Percentiles rank a stretch among this genome's conserved stretches.
Evolutionary conservation across 1,139 yeast species (phyloP).

Genomic region (Kurtzmaniella quercitrusa): DNA sequence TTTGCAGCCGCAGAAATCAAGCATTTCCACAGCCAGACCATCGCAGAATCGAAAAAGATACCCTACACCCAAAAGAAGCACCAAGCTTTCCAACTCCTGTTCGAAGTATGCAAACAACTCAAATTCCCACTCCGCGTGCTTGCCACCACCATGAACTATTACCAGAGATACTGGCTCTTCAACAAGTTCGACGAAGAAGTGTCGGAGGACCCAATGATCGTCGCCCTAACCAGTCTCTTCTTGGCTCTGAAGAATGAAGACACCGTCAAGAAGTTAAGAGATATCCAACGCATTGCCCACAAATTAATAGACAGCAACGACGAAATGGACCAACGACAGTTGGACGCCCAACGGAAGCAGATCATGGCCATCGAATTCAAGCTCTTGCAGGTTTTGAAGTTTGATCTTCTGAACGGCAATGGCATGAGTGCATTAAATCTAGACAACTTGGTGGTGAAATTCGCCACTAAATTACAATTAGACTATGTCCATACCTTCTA

Average conservation of each 20-base stretch:
- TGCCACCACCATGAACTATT: constrained; percentile 66
- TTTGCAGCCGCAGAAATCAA: constrained; percentile 54
- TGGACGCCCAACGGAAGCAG: constrained; percentile 49
- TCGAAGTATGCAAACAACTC: constrained; percentile 48
- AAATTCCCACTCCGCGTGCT: constrained; percentile 66
- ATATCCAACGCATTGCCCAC: constrained; percentile 46
- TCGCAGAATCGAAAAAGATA: constrained; percentile 45
- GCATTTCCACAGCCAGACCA: constrained; percentile 48
- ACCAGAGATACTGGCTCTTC: constrained; percentile 66
- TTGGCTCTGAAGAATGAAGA: constrained; percentile 85
- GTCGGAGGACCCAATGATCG: constrained; percentile 41
- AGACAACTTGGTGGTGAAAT: constrained; percentile 67
- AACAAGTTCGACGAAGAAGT: constrained; percentile 46
- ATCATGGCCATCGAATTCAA: constrained; percentile 61
- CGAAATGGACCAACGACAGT: constrained; percentile 9
- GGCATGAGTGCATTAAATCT: constrained; percentile 41
- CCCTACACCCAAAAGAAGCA: constrained; percentile 48
- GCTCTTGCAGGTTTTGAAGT: constrained; percentile 67
- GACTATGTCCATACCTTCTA: constrained; percentile 44
- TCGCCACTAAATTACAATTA: constrained; percentile 52
- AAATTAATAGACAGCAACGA: constrained; percentile 32
- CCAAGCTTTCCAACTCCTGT: constrained; percentile 51
- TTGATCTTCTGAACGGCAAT: constrained; percentile 62
- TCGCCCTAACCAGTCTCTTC: constrained; percentile 71
- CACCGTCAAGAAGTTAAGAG: constrained; percentile 75